phyloP scores from a whole-genome alignment of 106 monocot species.

The Platanthera guangdongensis region DNA sequence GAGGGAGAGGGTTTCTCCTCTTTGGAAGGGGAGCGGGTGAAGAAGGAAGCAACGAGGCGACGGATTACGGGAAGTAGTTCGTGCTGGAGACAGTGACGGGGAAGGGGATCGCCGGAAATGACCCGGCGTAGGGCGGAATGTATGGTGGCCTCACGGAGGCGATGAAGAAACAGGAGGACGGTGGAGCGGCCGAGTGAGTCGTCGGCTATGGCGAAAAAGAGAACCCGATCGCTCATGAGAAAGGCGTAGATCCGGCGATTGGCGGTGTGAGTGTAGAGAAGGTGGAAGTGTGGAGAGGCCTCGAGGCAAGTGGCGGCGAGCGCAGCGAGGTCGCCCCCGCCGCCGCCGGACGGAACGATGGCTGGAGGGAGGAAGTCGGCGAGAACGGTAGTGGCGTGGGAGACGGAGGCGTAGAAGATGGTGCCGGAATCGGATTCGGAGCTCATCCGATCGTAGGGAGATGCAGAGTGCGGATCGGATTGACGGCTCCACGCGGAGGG shows the following conservation, averaged over 20 bases:
- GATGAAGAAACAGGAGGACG: constrained; percentile 17
- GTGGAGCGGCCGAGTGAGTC: constrained; percentile 7
- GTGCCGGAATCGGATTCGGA: constrained; percentile 1
- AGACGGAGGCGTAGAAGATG: constrained; percentile 32
- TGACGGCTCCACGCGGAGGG: neutral
- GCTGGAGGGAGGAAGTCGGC: constrained; percentile 12
- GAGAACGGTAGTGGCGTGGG: constrained; percentile 15
- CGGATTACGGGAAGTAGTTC: constrained; percentile 15
- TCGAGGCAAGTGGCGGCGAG: constrained; percentile 13
- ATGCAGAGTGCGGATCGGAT: neutral
- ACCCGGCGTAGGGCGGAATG: neutral
- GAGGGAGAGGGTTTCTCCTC: neutral
- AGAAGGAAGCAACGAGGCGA: constrained; percentile 1
- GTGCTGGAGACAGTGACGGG: constrained; percentile 11
- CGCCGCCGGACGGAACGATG: neutral
- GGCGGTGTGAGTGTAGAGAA: constrained; percentile 20
- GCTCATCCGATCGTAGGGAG: constrained; percentile 8
- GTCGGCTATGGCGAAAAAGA: constrained; percentile 26
- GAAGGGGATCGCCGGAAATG: neutral
- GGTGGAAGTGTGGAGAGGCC: constrained; percentile 19
- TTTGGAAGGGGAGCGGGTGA: neutral
- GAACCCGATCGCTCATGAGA: constrained; percentile 11
- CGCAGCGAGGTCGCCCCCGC: neutral
- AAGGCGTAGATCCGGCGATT: constrained; percentile 26
- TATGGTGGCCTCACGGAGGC: constrained; percentile 9